Base-by-base conservation (phyloP, 208 protist genomes). In the Leishmania aethiopica region DNA sequence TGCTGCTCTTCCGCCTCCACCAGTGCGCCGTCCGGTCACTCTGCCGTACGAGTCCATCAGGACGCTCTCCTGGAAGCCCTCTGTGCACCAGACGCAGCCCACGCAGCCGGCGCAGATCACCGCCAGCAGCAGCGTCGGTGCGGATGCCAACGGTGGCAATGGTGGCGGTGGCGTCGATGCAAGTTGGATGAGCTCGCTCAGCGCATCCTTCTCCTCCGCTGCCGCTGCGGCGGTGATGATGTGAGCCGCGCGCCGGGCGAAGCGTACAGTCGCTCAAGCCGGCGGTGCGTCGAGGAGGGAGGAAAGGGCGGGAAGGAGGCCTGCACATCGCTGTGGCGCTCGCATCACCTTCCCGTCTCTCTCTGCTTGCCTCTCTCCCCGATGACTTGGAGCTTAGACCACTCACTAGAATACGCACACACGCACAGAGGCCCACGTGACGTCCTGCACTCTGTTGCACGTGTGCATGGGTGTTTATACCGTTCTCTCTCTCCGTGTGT, bases 1-100 rank as follows among this genome's bases (percentile, higher is more conserved):
- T 25, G 82, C 76, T 11, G 82, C 82, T 37, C 70, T 85, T 11
- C 82, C 82, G 15, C 71, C 76, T 11, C 82, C 76, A 7, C 75
- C 82, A 19, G 28, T 73, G 76, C 81, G 71, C 45, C 69, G 40
- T 25, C 15, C 57, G 32, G 19, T 32, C 22, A 5, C 67, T 49
- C 8, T 42, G 57, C 53, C 59, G 42, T 32, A 11, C 67, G 25
- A 37, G 40, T 49, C 67, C 40, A 49, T 49, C 8, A 49, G 11
- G 8, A 49, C 67, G 62, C 67, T 73, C 67, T 32, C 67, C 67
- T 49, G 67, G 67, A 49, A 15, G 67, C 4, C 67, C 67, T 73
- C 67, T 73, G 67, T 49, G 28, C 40, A 22, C 40, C 42, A 73
- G 67, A 73, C 25, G 17, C 67, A 32, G 60, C 60, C n/a, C 60